Conservation (phyloP, 257 asterid species). For the Solanum neorickii region DNA sequence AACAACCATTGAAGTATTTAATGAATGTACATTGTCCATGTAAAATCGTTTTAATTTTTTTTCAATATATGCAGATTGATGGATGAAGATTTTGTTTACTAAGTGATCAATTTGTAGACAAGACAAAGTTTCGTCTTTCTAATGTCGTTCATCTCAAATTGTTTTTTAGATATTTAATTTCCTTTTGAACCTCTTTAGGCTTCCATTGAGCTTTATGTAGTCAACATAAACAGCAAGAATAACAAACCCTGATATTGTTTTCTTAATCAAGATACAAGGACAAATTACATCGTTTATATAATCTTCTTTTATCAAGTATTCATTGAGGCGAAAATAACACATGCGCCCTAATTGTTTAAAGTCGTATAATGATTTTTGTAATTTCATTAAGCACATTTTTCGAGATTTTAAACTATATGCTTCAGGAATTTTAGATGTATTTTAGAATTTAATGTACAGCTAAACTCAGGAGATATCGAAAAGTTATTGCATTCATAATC, state of each 20-base stretch:
- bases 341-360: neutral
- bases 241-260: too few species aligned
- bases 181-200: too few species aligned
- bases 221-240: neutral
- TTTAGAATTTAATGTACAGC: neutral
- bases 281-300: neutral
- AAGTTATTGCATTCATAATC: neutral
- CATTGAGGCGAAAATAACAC: neutral
- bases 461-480: neutral
- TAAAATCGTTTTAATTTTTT: too few species aligned
- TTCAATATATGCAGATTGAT: too few species aligned
- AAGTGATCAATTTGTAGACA: too few species aligned
- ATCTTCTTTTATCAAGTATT: neutral
- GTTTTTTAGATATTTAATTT: too few species aligned
- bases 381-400: neutral
- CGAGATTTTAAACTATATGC: neutral
- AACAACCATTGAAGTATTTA: too few species aligned
- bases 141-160: too few species aligned
- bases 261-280: neutral
- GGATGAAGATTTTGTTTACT: too few species aligned
- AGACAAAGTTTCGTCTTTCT: too few species aligned
- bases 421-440: neutral
- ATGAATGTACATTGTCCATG: too few species aligned
- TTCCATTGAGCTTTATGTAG: neutral
- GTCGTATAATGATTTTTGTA: neutral